These are phyloP conservation scores for Calendula officinalis DNA, from an alignment of 129 eudicot genomes.

Conservation along the genomic window DNA sequence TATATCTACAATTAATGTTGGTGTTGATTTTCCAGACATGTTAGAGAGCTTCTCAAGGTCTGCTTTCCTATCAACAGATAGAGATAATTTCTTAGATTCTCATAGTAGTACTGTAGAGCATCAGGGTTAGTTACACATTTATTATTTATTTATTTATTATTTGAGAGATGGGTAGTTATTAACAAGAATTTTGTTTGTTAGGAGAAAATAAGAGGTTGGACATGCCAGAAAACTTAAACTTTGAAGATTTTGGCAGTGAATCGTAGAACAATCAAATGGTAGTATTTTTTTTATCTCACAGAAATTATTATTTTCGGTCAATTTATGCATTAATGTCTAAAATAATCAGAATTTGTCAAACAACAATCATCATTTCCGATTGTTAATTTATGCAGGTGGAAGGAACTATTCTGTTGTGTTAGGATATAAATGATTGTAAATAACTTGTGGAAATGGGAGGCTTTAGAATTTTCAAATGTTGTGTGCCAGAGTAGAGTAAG, in stretches of 20 bases:
- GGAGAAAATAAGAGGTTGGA: conserved; percentile 67
- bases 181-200: conserved; percentile 25
- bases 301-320: not conserved
- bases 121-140: conserved; percentile 26
- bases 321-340: not conserved
- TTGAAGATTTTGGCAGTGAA: conserved; percentile 51
- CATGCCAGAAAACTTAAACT: conserved; percentile 48
- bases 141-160: not conserved
- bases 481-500: conserved; percentile 24
- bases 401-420: conserved; percentile 12
- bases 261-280: conserved; percentile 35
- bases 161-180: not conserved
- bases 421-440: conserved; percentile 36
- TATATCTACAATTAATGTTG: not conserved
- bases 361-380: no score
- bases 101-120: conserved; percentile 47
- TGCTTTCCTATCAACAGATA: conserved; percentile 47
- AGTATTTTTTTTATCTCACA: conserved; percentile 9
- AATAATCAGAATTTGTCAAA: not conserved
- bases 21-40: conserved; percentile 45
- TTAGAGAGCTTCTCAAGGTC: conserved; percentile 59
- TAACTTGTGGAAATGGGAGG: conserved; percentile 23
- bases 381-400: conserved; percentile 29
- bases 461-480: conserved; percentile 20
- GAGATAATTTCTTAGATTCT: conserved; percentile 56